Percentiles rank a stretch among this genome's conserved stretches.
These are phyloP conservation scores for Astragalus membranaceus DNA, from an alignment of 306 rosid species.

Conservation along the genomic window DNA sequence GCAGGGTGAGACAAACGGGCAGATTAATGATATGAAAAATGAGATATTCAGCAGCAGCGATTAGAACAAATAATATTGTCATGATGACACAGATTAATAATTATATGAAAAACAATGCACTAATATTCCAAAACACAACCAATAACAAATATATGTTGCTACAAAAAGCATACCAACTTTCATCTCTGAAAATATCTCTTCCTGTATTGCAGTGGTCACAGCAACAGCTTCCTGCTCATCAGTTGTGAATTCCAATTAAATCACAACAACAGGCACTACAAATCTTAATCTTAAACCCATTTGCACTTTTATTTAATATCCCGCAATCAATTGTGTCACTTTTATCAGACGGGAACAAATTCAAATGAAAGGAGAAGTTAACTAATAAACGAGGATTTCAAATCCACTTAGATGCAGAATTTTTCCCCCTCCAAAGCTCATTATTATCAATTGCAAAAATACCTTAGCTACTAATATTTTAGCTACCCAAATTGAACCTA, in stretches of 20 bases:
- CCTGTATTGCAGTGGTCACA: constrained; percentile 75
- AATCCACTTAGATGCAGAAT: not conserved
- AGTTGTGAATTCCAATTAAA: constrained; percentile 2
- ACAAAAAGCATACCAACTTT: constrained; percentile 55
- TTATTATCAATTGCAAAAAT: not conserved
- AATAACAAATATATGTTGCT: not conserved
- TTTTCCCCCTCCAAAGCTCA: not conserved
- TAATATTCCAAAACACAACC: not conserved
- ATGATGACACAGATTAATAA: not conserved
- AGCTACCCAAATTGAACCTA: not conserved
- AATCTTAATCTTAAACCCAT: not conserved
- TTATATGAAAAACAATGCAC: not conserved
- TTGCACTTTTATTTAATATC: not conserved
- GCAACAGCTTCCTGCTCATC: constrained; percentile 81
- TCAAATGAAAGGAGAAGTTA: not conserved
- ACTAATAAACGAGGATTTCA: not conserved
- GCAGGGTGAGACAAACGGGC: not conserved
- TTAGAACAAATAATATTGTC: not conserved
- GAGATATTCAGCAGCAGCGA: not conserved
- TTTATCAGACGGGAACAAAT: not conserved
- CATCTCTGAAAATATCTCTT: constrained; percentile 81
- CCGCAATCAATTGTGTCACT: not conserved
- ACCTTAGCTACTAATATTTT: not conserved
- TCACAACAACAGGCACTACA: constrained; percentile 2
- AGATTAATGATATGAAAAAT: not conserved